These are phyloP conservation scores for Naganishia antarctica DNA, from an alignment of 768 basidiomycete species.

Conservation along the genomic window DNA sequence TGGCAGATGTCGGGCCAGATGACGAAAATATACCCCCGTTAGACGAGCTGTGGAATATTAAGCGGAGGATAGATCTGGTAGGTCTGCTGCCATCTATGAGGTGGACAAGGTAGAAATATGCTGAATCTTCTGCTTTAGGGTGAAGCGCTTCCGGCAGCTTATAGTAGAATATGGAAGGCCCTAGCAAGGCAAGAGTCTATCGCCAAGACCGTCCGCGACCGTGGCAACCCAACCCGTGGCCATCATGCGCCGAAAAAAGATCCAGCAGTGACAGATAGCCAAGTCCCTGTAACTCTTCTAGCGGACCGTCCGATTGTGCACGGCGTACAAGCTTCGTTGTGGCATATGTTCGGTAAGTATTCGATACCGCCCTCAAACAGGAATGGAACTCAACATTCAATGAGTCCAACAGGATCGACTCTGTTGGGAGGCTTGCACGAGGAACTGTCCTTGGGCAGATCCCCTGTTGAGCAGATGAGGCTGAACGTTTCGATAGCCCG, in stretches of 20 bases:
- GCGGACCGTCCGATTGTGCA: conserved; percentile 36
- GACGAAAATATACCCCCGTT: conserved; percentile 31
- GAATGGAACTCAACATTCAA: not conserved
- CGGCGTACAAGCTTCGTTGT: conserved; percentile 39
- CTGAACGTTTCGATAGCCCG: conserved; percentile 35
- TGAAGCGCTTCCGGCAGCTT: conserved; percentile 40
- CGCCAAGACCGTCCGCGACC: conserved; percentile 19
- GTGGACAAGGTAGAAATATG: not conserved
- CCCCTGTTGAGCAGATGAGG: conserved; percentile 25
- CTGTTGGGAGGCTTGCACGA: conserved; percentile 38
- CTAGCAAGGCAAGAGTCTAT: conserved; percentile 30
- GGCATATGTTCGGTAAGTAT: conserved; percentile 39
- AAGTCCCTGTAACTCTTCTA: conserved; percentile 14
- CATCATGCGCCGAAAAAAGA: not conserved
- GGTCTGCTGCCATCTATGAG: conserved; percentile 18
- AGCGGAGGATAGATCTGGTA: conserved; percentile 43
- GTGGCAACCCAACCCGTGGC: conserved; percentile 1
- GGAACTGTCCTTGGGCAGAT: conserved; percentile 33
- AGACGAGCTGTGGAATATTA: conserved; percentile 43
- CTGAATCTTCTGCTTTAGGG: conserved; percentile 32
- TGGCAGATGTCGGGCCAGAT: conserved; percentile 7
- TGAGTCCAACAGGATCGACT: conserved; percentile 28
- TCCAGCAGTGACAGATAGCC: not conserved
- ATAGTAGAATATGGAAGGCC: conserved; percentile 36
- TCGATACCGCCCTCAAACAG: not conserved